phyloP scores from a whole-genome alignment of 352 stramenopile genomes.

The Phytophthora ramorum region DNA sequence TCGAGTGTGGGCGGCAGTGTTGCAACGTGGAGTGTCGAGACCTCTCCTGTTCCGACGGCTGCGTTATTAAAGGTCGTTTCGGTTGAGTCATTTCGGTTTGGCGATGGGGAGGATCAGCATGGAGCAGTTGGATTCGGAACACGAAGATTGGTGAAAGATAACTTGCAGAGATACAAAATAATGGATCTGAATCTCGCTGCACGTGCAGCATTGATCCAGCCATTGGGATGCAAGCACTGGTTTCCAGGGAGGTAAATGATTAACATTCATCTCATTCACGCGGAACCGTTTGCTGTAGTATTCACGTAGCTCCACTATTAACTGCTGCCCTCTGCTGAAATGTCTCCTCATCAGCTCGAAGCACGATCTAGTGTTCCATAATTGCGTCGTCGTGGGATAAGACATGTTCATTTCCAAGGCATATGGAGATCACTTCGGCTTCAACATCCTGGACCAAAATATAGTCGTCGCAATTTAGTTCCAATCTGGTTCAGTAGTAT shows the following conservation, averaged over 20 bases:
- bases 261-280: neutral
- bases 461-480: neutral
- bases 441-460: constrained; percentile 5
- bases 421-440: neutral
- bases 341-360: neutral
- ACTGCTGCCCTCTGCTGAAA: too few species aligned
- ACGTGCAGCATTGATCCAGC: neutral
- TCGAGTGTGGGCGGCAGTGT: constrained; percentile 1
- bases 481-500: neutral
- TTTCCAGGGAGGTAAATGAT: neutral
- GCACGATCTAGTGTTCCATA: neutral
- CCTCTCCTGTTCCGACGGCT: neutral
- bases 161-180: constrained; percentile 9
- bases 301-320: too few species aligned
- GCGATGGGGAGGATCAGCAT: constrained; percentile 4
- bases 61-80: neutral
- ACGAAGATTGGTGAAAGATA: constrained; percentile 26
- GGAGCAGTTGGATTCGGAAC: constrained; percentile 3
- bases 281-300: too few species aligned
- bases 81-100: constrained; percentile 12
- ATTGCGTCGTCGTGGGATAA: neutral
- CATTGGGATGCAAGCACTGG: neutral
- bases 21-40: constrained; percentile 20
- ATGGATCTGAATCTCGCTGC: constrained; percentile 14
- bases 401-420: too few species aligned